Base-by-base conservation (phyloP, 228 moss, liverwort and hornwort species). In the Sphagnum magellanicum region DNA sequence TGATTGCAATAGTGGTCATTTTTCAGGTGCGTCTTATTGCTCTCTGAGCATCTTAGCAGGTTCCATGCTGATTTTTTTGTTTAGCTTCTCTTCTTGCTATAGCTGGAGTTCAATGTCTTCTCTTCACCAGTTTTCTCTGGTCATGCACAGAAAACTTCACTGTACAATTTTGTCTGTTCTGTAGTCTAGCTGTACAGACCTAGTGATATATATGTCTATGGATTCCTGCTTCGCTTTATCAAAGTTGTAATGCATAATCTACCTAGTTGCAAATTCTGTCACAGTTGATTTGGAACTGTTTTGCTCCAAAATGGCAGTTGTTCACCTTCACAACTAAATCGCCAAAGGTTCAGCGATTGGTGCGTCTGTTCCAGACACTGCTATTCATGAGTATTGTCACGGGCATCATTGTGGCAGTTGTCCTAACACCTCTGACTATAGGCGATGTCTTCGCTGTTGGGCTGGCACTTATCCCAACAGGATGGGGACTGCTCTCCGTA, bases 401-500 rank as follows among this genome's bases (percentile, higher is more conserved):
- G 13, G 87, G 81, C 8, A 15, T 98, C 50, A 79, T 78, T 10
- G 76, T 87, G 48, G 55, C 78, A 8, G 77, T 98, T 48, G 83
- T 76, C 51, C 74, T 76, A 13, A 79, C 94, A 65, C 60, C 82
- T 68, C 90, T 98, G 69, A 81, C 84, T 49, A 60, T 98, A 16
- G 94, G 98, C 64, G 98, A 98, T 76, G 93, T 94, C 73, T 98
- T 98, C 66, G 90, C 98, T 17, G 75, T 87, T 49, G 73, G 89
- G 5, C 68, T 98, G 74, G 98, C 90, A 50, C 88, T 94, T 64
- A 78, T 98, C 67, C 98, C 98, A 49, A 98, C 98, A 5, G 92
- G 90, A 66, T 98, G 98, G 98, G 98, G 98, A 14, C 73, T 98
- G 16, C 94, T 98, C 57, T 98, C 89, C 50, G 94, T 98, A 73